These are phyloP conservation scores for Vitellaria paradoxa DNA, from an alignment of 179 eudicot species.

Conservation along the genomic window DNA sequence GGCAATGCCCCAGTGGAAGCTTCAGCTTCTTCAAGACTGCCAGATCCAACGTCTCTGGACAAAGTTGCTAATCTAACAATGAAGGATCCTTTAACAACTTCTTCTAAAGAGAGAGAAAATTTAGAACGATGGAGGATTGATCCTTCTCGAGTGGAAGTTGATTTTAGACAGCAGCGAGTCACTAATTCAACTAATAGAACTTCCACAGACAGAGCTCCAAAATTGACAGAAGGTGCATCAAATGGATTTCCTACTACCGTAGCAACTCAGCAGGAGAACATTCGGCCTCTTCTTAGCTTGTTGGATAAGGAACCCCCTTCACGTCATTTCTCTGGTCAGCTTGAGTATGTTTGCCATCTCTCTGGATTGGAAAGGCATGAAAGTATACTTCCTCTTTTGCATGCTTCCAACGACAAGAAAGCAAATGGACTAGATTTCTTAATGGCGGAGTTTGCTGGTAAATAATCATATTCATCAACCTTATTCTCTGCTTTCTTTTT, in stretches of 20 bases:
- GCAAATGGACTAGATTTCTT: constrained; percentile 80
- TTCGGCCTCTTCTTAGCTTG: constrained; percentile 72
- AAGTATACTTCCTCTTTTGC: constrained; percentile 49
- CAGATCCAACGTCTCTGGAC: constrained; percentile 44
- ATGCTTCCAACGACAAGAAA: constrained; percentile 67
- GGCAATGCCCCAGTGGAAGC: constrained; percentile 61
- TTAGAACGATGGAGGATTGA: constrained; percentile 36
- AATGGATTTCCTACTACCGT: constrained; percentile 41
- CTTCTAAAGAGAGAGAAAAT: constrained; percentile 31
- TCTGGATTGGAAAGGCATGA: constrained; percentile 36
- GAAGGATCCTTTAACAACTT: constrained; percentile 16
- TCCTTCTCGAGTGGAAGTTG: constrained; percentile 56
- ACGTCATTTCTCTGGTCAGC: constrained; percentile 58
- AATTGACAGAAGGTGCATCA: constrained; percentile 50
- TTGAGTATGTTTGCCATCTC: constrained; percentile 53
- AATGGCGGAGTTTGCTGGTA: constrained; percentile 94
- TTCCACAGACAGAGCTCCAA: constrained; percentile 60
- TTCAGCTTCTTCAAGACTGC: constrained; percentile 45
- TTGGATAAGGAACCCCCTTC: constrained; percentile 66
- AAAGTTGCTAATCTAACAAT: constrained; percentile 47
- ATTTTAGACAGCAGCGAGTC: constrained; percentile 51
- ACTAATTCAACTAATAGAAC: constrained; percentile 25
- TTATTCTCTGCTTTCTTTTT: background rate
- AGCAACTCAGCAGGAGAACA: constrained; percentile 69
- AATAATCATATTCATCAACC: background rate